Percentiles rank a stretch among this genome's conserved stretches.
Evolutionary conservation across 2,329 filamentous ascomycete species (phyloP).

Genomic region (Sarocladiaceae sp.): DNA sequence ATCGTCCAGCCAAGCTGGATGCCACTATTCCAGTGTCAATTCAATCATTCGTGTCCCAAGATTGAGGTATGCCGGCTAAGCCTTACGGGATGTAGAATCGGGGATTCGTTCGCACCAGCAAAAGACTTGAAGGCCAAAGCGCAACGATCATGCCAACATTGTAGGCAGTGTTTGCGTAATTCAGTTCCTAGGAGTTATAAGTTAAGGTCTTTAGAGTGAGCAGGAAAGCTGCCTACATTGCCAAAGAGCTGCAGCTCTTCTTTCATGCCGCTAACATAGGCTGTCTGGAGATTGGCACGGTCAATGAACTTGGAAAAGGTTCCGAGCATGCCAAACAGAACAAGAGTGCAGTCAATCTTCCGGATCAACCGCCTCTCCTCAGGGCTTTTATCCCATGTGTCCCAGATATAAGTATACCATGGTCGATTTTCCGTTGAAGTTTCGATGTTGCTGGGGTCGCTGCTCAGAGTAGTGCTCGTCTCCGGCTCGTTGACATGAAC

Average conservation of each 20-base stretch:
- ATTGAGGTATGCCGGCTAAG: background rate
- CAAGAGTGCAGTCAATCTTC: constrained; percentile 7
- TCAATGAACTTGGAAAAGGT: constrained; percentile 8
- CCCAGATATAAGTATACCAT: constrained; percentile 6
- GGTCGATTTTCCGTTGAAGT: background rate
- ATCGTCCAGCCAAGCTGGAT: constrained; percentile 16
- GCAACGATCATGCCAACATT: constrained; percentile 2
- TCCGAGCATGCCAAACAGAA: constrained; percentile 2
- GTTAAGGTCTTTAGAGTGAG: background rate
- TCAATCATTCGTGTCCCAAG: background rate
- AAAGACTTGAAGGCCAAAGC: constrained; percentile 6
- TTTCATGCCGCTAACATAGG: constrained; percentile 3
- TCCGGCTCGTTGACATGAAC: too few relatives aligned
- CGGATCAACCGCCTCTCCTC: constrained; percentile 6
- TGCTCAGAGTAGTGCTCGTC: background rate
- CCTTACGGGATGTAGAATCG: constrained; percentile 15
- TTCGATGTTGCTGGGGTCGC: background rate
- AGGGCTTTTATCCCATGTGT: constrained; percentile 5
- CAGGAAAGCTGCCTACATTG: background rate
- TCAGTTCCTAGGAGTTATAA: constrained; percentile 1
- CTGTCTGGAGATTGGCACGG: background rate
- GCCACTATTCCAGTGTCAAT: background rate
- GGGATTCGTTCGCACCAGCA: constrained; percentile 6
- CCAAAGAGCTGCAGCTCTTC: background rate
- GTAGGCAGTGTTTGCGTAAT: constrained; percentile 9